These are phyloP conservation scores for Parastagonospora avenae DNA, from an alignment of 2,329 filamentous ascomycete genomes.

Conservation along the genomic window DNA sequence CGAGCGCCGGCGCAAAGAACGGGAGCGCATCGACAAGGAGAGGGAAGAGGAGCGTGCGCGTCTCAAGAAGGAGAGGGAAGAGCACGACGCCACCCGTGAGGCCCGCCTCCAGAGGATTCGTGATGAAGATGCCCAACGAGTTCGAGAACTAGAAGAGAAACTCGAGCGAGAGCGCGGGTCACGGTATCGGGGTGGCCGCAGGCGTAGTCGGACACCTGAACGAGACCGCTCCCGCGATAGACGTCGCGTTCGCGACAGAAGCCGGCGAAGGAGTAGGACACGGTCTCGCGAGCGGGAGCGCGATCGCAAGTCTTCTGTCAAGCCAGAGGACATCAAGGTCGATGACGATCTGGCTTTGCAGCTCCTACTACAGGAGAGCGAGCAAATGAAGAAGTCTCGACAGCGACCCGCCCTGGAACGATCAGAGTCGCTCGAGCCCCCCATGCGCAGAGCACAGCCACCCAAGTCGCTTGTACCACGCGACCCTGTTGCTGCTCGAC, in stretches of 20 bases:
- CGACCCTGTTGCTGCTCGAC: constrained; percentile 35
- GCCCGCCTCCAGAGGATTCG: constrained; percentile 49
- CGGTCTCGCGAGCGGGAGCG: constrained; percentile 30
- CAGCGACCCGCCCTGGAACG: constrained; percentile 44
- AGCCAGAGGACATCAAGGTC: constrained; percentile 44
- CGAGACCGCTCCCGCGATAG: constrained; percentile 26
- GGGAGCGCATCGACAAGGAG: constrained; percentile 39
- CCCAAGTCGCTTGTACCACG: constrained; percentile 44
- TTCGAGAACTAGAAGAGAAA: constrained; percentile 53
- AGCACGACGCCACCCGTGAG: constrained; percentile 52
- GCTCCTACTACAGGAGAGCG: constrained; percentile 43
- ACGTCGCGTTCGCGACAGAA: constrained; percentile 30
- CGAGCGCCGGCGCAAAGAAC: constrained; percentile 37
- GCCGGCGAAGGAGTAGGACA: constrained; percentile 26
- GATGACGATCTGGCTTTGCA: constrained; percentile 45
- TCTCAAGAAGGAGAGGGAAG: constrained; percentile 50
- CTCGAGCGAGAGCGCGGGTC: constrained; percentile 57
- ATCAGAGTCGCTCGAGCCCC: constrained; percentile 47
- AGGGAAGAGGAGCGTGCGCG: constrained; percentile 59
- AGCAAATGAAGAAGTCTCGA: constrained; percentile 45
- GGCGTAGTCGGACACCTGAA: constrained; percentile 32
- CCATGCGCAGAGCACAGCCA: constrained; percentile 43
- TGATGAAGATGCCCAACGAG: constrained; percentile 42
- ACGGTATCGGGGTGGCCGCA: constrained; percentile 34
- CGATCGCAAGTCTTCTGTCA: constrained; percentile 28